Conservation (phyloP, 371 early-diverging fungal genomes). For the Mortierella sp. region DNA sequence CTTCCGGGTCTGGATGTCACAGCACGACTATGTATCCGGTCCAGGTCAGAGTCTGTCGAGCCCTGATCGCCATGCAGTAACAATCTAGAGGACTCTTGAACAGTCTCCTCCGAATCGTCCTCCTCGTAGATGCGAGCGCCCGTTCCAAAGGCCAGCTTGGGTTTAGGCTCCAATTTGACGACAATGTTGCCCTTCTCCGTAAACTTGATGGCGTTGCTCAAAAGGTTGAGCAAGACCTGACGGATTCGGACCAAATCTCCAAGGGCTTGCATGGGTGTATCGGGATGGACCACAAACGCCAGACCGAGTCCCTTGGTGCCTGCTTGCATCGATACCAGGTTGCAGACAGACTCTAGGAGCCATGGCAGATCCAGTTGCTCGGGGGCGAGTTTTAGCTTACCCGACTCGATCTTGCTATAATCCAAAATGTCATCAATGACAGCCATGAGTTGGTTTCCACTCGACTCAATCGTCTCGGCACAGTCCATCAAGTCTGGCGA, state of each 20-base stretch:
- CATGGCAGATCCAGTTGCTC: slow-evolving; percentile 54
- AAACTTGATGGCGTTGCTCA: slow-evolving; percentile 78
- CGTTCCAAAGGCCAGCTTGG: slow-evolving; percentile 10
- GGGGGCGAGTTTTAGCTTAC: slow-evolving; percentile 60
- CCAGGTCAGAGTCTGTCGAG: slow-evolving; percentile 8
- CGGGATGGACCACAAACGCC: slow-evolving; percentile 72
- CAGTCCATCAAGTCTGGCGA: slow-evolving; percentile 75
- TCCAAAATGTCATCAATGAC: slow-evolving; percentile 73
- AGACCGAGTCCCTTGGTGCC: slow-evolving; percentile 59
- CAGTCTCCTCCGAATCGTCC: slow-evolving; percentile 11
- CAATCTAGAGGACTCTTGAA: slow-evolving; percentile 31
- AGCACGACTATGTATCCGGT: not conserved
- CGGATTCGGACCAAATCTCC: slow-evolving; percentile 68
- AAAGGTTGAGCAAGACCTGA: slow-evolving; percentile 65
- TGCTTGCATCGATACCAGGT: slow-evolving; percentile 72
- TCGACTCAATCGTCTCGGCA: slow-evolving; percentile 76
- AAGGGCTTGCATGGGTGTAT: slow-evolving; percentile 67
- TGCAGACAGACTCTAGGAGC: slow-evolving; percentile 54
- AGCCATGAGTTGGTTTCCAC: slow-evolving; percentile 72
- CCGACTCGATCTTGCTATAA: slow-evolving; percentile 70
- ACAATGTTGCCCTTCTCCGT: slow-evolving; percentile 74
- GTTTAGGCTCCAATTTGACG: slow-evolving; percentile 59
- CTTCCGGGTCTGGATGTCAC: slow-evolving; percentile 9
- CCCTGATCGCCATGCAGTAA: slow-evolving; percentile 21
- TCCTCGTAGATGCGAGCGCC: slow-evolving; percentile 29